Evolutionary conservation across 2,329 filamentous ascomycete species (phyloP).

Genomic region (Lachnum nothofagi): DNA sequence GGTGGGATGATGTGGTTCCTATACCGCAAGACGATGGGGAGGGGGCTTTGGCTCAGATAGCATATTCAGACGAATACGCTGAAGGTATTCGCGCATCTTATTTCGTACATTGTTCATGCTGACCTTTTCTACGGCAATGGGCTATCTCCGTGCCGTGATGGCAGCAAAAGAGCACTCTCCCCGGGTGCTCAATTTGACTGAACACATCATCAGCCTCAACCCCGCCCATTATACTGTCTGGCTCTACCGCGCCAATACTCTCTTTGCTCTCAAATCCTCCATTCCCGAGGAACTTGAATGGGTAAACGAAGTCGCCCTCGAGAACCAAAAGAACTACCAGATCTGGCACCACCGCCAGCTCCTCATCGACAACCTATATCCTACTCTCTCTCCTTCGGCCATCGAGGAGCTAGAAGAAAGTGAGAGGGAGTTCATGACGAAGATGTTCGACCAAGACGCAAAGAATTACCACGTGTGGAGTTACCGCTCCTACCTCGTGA

Average conservation of each 20-base stretch:
- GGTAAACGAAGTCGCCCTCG: conserved; percentile 77
- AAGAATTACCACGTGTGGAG: conserved; percentile 99
- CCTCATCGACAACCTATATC: conserved; percentile 55
- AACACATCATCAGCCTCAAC: conserved; percentile 87
- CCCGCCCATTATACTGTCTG: conserved; percentile 98
- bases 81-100: conserved; percentile 51
- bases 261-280: conserved; percentile 53
- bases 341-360: conserved; percentile 79
- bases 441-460: conserved; percentile 77
- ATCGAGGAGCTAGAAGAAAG: conserved; percentile 53
- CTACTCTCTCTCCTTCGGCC: conserved; percentile 54
- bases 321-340: conserved; percentile 95
- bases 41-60: conserved; percentile 82
- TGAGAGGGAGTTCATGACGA: conserved; percentile 70
- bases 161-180: conserved; percentile 76
- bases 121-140: conserved; percentile 56
- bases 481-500: conserved; percentile 71
- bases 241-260: conserved; percentile 82
- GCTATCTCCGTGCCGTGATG: conserved; percentile 93
- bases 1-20: conserved; percentile 79
- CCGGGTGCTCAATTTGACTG: conserved; percentile 74
- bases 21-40: conserved; percentile 80
- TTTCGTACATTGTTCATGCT: neutral
- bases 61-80: conserved; percentile 82
- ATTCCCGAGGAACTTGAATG: conserved; percentile 62